phyloP scores from a whole-genome alignment of 306 rosid species.

The Neltuma alba region DNA sequence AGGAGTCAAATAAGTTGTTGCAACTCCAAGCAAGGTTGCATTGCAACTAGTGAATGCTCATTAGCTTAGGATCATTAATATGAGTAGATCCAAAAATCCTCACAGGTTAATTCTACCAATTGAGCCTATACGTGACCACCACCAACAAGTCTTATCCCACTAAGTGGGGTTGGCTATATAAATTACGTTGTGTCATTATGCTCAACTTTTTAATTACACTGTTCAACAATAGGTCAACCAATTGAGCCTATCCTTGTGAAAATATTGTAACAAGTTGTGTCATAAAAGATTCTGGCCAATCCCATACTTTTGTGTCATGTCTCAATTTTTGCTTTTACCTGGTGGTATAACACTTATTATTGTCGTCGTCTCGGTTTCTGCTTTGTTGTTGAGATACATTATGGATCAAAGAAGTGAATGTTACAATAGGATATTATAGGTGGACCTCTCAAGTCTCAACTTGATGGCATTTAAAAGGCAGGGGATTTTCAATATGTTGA shows the following conservation, averaged over 20 bases:
- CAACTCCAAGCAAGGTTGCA: not conserved
- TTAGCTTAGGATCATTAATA: not conserved
- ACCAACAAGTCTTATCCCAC: no score
- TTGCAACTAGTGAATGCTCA: not conserved
- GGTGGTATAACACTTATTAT: no score
- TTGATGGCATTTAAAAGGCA: not conserved
- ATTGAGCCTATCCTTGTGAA: not conserved
- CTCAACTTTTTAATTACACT: no score
- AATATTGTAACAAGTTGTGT: not conserved
- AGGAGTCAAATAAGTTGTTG: not conserved
- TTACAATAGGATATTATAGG: not conserved
- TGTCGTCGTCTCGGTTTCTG: not conserved
- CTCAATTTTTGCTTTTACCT: not conserved
- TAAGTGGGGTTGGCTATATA: no score
- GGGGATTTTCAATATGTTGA: not conserved
- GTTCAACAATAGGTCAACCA: not conserved
- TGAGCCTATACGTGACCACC: not conserved
- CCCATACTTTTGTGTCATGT: not conserved
- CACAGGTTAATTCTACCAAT: not conserved
- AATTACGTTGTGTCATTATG: no score
- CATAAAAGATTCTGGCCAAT: not conserved
- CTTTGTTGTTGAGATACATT: not conserved
- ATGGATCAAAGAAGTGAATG: not conserved
- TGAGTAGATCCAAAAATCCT: not conserved
- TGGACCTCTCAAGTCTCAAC: not conserved